A percentile compares a stretch with the other conserved stretches of the same genome.
Evolutionary conservation across 352 stramenopile species (phyloP).

Genomic region (Phytopythium mirpurense): DNA sequence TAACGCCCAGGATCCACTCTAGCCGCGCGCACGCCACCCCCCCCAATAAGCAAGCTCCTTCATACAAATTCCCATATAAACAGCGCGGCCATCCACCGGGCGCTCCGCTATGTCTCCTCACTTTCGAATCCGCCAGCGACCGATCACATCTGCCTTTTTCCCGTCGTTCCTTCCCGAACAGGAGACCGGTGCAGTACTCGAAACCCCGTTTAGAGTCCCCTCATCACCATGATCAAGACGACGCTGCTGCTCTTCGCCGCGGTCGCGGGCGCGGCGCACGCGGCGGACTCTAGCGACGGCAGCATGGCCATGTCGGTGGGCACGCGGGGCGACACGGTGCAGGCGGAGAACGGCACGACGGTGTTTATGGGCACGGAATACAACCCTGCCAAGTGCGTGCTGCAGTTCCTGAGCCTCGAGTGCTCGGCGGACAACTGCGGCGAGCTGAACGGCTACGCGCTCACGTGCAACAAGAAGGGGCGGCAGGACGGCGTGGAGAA

Average conservation of each 20-base stretch:
- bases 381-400: slow-evolving; percentile 55
- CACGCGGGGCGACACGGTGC: slow-evolving; percentile 49
- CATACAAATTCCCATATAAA: not conserved
- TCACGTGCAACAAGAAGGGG: slow-evolving; percentile 61
- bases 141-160: not conserved
- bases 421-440: slow-evolving; percentile 59
- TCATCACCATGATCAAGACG: slow-evolving; percentile 1
- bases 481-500: slow-evolving; percentile 60
- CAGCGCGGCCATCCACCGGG: no score
- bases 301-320: slow-evolving; percentile 53
- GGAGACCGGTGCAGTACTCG: not conserved
- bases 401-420: slow-evolving; percentile 63
- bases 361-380: slow-evolving; percentile 63
- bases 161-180: no score
- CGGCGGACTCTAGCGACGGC: slow-evolving; percentile 1
- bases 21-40: not conserved
- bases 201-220: not conserved
- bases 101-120: no score
- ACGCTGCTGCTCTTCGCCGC: not conserved
- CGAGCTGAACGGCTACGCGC: slow-evolving; percentile 60
- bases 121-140: slow-evolving; percentile 1
- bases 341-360: slow-evolving; percentile 39
- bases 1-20: not conserved
- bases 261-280: slow-evolving; percentile 6
- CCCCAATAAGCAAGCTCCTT: not conserved